Conservation (phyloP, 1,139 yeast species). For the Zygotorulaspora mrakii region DNA sequence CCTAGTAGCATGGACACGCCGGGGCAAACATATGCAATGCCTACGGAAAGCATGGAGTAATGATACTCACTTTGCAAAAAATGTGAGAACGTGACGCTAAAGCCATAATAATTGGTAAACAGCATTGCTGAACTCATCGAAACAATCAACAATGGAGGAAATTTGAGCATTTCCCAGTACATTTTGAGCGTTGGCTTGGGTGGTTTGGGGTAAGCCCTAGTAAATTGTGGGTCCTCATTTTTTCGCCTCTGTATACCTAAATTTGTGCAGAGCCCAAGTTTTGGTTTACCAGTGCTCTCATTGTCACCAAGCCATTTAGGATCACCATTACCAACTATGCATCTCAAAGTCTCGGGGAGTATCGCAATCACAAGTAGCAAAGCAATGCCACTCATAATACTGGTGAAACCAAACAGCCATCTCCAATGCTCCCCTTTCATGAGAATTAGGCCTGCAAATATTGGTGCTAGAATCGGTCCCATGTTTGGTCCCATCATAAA, state of each 20-base stretch:
- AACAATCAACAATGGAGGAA: slow-evolving; percentile 47
- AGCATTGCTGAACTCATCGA: slow-evolving; percentile 50
- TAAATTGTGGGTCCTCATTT: slow-evolving; percentile 22
- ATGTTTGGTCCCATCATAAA: slow-evolving; percentile 60
- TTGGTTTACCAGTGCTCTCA: slow-evolving; percentile 19
- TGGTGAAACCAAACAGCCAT: slow-evolving; percentile 54
- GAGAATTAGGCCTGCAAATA: slow-evolving; percentile 43
- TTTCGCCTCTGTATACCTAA: slow-evolving; percentile 34
- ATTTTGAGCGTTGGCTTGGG: slow-evolving; percentile 45
- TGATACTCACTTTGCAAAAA: slow-evolving; percentile 41
- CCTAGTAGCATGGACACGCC: slow-evolving; percentile 51
- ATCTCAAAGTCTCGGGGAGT: slow-evolving; percentile 54
- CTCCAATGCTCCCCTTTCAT: slow-evolving; percentile 46
- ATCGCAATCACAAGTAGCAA: slow-evolving; percentile 42
- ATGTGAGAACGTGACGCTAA: slow-evolving; percentile 50
- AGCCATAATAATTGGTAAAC: slow-evolving; percentile 54
- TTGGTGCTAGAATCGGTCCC: slow-evolving; percentile 57
- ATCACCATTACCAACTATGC: slow-evolving; percentile 53
- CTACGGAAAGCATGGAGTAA: slow-evolving; percentile 40
- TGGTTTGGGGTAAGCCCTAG: slow-evolving; percentile 43
- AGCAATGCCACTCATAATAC: slow-evolving; percentile 44
- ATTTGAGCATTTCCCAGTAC: slow-evolving; percentile 41
- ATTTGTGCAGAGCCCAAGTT: slow-evolving; percentile 28
- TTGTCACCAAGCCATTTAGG: slow-evolving; percentile 25
- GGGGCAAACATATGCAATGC: slow-evolving; percentile 53